phyloP scores from a whole-genome alignment of 176 grass and related monocot genomes.

The Rhipidocladum racemiflorum region DNA sequence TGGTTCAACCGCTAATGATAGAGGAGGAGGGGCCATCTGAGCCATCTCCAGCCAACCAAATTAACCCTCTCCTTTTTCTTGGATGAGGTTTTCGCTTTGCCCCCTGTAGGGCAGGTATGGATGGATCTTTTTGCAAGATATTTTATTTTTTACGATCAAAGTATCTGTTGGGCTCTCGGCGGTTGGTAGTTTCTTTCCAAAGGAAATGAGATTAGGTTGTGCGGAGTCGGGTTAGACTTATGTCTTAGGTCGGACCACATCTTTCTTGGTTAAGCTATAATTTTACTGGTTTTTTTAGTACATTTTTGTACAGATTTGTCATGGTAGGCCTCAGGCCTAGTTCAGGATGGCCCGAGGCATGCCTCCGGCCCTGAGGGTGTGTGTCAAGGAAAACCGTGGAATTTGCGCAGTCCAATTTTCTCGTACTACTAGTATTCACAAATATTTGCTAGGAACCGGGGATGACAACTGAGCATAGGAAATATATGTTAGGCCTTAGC shows the following conservation, averaged over 20 bases:
- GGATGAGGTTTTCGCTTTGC: slow-evolving; percentile 39
- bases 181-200: not conserved
- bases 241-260: too few species aligned
- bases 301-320: too few species aligned
- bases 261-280: too few species aligned
- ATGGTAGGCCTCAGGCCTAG: too few species aligned
- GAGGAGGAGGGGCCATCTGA: slow-evolving; percentile 27
- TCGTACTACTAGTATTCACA: not conserved
- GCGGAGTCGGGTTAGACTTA: too few species aligned
- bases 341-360: too few species aligned
- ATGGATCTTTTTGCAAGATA: slow-evolving; percentile 37
- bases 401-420: not conserved
- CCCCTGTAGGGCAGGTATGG: not conserved
- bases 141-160: slow-evolving; percentile 28
- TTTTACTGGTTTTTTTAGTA: too few species aligned
- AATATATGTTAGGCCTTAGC: not conserved
- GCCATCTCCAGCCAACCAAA: slow-evolving; percentile 47
- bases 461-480: not conserved
- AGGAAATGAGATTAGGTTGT: too few species aligned
- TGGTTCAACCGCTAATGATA: slow-evolving; percentile 59
- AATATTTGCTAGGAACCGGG: not conserved
- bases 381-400: not conserved
- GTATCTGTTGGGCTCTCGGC: not conserved
- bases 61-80: slow-evolving; percentile 17
- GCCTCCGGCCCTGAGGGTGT: too few species aligned